Base-by-base conservation (phyloP, 139 green algal species). In the Diplosphaera chodatii region DNA sequence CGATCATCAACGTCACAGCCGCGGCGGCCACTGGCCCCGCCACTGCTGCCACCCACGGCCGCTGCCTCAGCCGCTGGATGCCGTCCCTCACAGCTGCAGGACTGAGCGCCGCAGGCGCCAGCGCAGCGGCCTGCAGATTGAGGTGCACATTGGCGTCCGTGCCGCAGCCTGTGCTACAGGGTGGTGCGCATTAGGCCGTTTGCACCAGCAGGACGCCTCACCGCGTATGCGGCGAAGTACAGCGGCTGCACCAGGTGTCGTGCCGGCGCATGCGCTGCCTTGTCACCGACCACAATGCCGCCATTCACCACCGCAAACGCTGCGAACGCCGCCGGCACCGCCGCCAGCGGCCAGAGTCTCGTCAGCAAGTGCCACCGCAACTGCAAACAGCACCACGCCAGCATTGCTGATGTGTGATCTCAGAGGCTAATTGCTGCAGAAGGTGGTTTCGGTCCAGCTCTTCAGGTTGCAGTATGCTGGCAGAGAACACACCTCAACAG, bases 251-350 rank as follows among this genome's bases (percentile, higher is more conserved):
- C 78, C 8, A 80, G 30, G 75, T 98, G 93, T 28, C 67, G 33
- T 8, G 83, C 78, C 1, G 90, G 83, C 20, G 67, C 40, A 74
- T 98, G 93, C 1, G 91, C 84, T 10, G 83, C 77, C 29, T 74
- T 78, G 78, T 96, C 89, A 0, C 93, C 93, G 1, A 98, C 74
- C 13, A 93, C 87, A 1, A 98, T 87, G 41, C 93, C 90, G 18
- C 87, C 88, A 69, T 98, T 98, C 8, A 55, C 25, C 0, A 85
- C 40, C 13, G 97, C 78, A 77, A 98, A 97, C 0, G 32, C 83
- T 4, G 71, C 84, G 78, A 97, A 96, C 2, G 70, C 74, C 0
- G 70, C 67, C 2, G 83, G 77, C 62, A 92, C 81, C 1, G 84
- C 30, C 6, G 83, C 55, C 66, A 92, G 73, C 13, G 70, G 56